Percentiles rank a stretch among this genome's conserved stretches.
Conservation (phyloP, 2,329 filamentous ascomycete genomes). For the Trichoderma sp. region DNA sequence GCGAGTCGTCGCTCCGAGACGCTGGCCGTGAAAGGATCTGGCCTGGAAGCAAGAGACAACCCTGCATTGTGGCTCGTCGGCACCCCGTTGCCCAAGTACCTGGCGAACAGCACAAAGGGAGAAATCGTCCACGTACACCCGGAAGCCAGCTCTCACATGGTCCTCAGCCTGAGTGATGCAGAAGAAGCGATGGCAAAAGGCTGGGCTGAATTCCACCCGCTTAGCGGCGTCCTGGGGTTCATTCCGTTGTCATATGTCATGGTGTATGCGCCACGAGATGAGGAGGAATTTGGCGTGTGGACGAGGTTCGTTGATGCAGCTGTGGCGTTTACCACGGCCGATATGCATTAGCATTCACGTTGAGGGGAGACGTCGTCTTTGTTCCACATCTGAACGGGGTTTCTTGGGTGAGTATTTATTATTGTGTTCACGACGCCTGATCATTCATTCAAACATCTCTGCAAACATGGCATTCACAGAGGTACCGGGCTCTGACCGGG, state of each 20-base stretch:
- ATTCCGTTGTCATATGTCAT: conserved; percentile 40
- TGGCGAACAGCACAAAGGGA: conserved; percentile 28
- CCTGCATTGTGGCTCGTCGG: conserved; percentile 24
- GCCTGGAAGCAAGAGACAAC: conserved; percentile 21
- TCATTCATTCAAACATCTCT: no score
- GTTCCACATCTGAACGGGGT: no score
- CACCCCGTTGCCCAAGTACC: conserved; percentile 17
- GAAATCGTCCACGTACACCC: conserved; percentile 46
- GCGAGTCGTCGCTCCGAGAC: background rate
- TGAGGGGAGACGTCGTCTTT: no score
- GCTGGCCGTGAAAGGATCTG: background rate
- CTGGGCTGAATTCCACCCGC: conserved; percentile 46
- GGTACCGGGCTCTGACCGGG: no score
- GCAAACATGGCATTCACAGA: no score
- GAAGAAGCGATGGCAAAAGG: conserved; percentile 40
- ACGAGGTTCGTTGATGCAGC: conserved; percentile 33
- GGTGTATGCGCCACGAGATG: conserved; percentile 46
- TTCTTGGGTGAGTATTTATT: no score
- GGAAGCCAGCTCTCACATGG: conserved; percentile 46
- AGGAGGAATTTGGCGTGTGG: conserved; percentile 40
- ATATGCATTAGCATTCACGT: background rate
- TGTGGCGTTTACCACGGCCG: conserved; percentile 29
- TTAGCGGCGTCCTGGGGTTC: conserved; percentile 31
- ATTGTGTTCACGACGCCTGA: no score
- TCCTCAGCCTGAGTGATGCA: conserved; percentile 44